These are phyloP conservation scores for Diaporthe aspalathi DNA, from an alignment of 2,329 filamentous ascomycete genomes.

Conservation along the genomic window DNA sequence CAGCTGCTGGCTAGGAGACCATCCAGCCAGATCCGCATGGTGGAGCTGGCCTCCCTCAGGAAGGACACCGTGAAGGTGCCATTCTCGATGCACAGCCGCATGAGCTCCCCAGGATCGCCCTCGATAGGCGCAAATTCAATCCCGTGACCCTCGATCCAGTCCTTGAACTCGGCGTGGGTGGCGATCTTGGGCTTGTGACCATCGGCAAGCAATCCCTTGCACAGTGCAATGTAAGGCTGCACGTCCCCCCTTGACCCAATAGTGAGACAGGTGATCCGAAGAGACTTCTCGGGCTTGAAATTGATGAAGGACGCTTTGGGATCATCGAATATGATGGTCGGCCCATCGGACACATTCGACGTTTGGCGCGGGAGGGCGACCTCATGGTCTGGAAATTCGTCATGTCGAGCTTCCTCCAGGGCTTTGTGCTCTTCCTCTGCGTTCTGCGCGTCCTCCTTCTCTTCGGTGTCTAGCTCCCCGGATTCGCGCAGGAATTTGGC, in stretches of 20 bases:
- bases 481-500: conserved; percentile 78
- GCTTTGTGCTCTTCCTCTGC: conserved; percentile 86
- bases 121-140: conserved; percentile 92
- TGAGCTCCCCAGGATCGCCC: conserved; percentile 92
- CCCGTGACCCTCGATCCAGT: conserved; percentile 90
- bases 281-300: conserved; percentile 84
- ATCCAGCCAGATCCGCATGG: conserved; percentile 96
- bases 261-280: conserved; percentile 91
- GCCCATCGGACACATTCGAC: conserved; percentile 65
- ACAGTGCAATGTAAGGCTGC: conserved; percentile 96
- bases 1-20: conserved; percentile 85
- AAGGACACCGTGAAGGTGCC: conserved; percentile 97
- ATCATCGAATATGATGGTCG: conserved; percentile 90
- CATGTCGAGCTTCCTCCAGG: conserved; percentile 77
- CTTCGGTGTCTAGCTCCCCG: conserved; percentile 73
- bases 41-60: conserved; percentile 84
- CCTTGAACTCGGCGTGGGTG: conserved; percentile 89
- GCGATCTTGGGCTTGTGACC: conserved; percentile 90
- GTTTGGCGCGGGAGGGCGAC: conserved; percentile 60
- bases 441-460: conserved; percentile 76
- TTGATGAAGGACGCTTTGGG: conserved; percentile 87
- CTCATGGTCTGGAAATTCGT: conserved; percentile 63
- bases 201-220: conserved; percentile 88
- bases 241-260: conserved; percentile 97
- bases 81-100: conserved; percentile 95